Conservation (phyloP, 257 asterid species). For the Solanum chilense region DNA sequence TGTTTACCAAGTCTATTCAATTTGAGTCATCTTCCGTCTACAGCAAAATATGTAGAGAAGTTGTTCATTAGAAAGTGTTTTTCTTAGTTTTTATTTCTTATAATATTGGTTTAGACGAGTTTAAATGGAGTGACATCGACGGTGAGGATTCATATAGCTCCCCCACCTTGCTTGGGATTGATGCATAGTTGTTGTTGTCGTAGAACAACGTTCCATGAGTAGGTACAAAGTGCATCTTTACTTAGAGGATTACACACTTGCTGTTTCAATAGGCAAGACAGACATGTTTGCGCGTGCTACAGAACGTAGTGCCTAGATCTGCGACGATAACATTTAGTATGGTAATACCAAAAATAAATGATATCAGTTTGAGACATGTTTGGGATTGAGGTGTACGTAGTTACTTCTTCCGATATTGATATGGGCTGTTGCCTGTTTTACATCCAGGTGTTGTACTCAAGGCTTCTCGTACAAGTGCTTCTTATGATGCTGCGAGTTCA, state of each 20-base stretch:
- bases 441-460: constrained; percentile 2
- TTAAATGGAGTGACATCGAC: background rate
- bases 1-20: background rate
- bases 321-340: background rate
- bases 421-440: background rate
- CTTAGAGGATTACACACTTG: background rate
- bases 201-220: background rate
- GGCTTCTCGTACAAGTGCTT: constrained; percentile 33
- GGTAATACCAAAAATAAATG: background rate
- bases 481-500: constrained; percentile 24
- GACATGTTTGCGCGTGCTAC: background rate
- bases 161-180: background rate
- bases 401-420: background rate
- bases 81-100: background rate
- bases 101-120: background rate
- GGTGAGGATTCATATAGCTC: background rate
- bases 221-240: background rate
- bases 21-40: background rate
- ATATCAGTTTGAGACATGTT: background rate
- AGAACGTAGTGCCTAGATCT: background rate
- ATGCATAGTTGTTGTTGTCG: background rate
- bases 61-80: background rate
- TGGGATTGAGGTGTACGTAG: background rate
- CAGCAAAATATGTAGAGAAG: background rate
- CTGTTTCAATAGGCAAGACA: background rate